Evolutionary conservation across 495 filamentous ascomycete species (phyloP).

Genomic region (Penicillium waksmanii): DNA sequence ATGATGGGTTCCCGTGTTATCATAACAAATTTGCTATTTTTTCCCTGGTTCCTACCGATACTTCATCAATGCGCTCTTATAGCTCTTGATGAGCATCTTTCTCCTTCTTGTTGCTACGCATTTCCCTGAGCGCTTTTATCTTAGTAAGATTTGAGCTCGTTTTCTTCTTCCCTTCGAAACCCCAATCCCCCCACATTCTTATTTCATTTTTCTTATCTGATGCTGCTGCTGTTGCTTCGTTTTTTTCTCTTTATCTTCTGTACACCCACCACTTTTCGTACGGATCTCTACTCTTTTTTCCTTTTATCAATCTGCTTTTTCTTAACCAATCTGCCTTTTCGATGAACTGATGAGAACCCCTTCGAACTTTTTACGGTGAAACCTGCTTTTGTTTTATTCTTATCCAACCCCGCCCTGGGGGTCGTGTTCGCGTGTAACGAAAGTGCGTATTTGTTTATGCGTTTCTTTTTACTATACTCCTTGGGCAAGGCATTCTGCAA

Average conservation of each 20-base stretch:
- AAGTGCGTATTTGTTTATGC: slow-evolving; percentile 41
- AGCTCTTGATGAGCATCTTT: slow-evolving; percentile 53
- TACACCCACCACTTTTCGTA: slow-evolving; percentile 16
- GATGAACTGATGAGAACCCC: neutral
- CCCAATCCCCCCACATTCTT: slow-evolving; percentile 6
- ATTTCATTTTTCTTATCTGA: slow-evolving; percentile 7
- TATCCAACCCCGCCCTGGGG: slow-evolving; percentile 29
- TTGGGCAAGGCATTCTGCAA: slow-evolving; percentile 56
- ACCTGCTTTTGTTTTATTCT: slow-evolving; percentile 17
- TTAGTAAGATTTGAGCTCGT: slow-evolving; percentile 47
- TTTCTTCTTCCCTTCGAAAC: slow-evolving; percentile 13
- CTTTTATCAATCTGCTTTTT: slow-evolving; percentile 10
- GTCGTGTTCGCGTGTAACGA: slow-evolving; percentile 45
- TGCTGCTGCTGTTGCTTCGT: slow-evolving; percentile 18
- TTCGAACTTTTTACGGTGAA: neutral
- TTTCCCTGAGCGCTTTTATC: slow-evolving; percentile 54
- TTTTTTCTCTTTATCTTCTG: slow-evolving; percentile 17
- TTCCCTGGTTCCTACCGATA: slow-evolving; percentile 37
- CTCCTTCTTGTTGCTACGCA: slow-evolving; percentile 45
- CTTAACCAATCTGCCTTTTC: neutral
- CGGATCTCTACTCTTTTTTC: slow-evolving; percentile 15
- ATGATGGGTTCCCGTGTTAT: slow-evolving; percentile 45
- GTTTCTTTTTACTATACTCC: slow-evolving; percentile 45
- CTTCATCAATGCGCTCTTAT: slow-evolving; percentile 35
- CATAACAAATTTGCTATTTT: slow-evolving; percentile 48